Evolutionary conservation across 176 grass and related monocot genomes (phyloP).

Genomic region (Oryza nivara): DNA sequence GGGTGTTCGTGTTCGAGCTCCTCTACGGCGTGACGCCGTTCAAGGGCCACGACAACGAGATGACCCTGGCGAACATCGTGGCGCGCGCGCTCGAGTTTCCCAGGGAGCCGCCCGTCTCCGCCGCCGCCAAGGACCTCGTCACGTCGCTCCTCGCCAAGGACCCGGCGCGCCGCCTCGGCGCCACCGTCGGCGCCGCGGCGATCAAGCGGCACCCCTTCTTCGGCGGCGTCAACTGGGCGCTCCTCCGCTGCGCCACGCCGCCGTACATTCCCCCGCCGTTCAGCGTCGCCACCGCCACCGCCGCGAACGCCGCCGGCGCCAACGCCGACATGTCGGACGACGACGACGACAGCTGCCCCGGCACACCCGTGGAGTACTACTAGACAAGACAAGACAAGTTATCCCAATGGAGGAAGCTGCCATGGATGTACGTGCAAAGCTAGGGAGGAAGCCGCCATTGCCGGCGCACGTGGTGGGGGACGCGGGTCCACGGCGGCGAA

Average conservation of each 20-base stretch:
- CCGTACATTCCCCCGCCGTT: slow-evolving; percentile 68
- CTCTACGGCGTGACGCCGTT: slow-evolving; percentile 89
- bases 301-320: neutral
- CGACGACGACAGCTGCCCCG: slow-evolving; percentile 53
- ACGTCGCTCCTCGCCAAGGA: slow-evolving; percentile 78
- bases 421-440: neutral
- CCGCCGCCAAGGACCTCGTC: slow-evolving; percentile 59
- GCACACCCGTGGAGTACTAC: slow-evolving; percentile 82
- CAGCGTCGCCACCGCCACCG: neutral
- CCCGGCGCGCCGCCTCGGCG: slow-evolving; percentile 63
- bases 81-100: slow-evolving; percentile 97
- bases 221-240: slow-evolving; percentile 81
- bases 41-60: slow-evolving; percentile 84
- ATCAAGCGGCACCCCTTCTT: slow-evolving; percentile 90
- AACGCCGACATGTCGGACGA: slow-evolving; percentile 43
- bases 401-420: neutral
- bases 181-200: slow-evolving; percentile 68
- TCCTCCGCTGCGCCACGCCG: slow-evolving; percentile 71
- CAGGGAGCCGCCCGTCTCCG: slow-evolving; percentile 65
- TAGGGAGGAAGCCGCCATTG: neutral
- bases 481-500: no score
- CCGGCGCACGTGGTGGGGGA: slow-evolving; percentile 36
- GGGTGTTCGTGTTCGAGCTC: slow-evolving; percentile 87
- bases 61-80: slow-evolving; percentile 90
- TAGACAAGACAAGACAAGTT: neutral